phyloP scores from a whole-genome alignment of 352 stramenopile genomes.

The Pythium insidiosum region DNA sequence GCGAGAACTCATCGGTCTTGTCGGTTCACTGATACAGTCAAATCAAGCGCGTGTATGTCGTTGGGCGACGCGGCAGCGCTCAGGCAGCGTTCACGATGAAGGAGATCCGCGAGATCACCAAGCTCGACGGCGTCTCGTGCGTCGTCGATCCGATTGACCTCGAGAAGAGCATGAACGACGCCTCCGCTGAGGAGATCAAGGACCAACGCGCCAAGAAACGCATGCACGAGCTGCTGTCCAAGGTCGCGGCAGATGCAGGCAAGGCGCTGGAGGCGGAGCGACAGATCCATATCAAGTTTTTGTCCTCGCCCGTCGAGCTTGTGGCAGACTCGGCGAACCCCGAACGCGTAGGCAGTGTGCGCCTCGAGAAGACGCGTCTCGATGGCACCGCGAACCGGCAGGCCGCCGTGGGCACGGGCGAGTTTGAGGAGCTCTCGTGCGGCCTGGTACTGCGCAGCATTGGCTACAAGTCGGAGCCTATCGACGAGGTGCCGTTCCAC shows the following conservation, averaged over 20 bases:
- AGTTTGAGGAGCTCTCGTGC: slow-evolving; percentile 80
- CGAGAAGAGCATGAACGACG: slow-evolving; percentile 70
- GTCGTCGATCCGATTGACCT: slow-evolving; percentile 87
- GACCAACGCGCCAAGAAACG: slow-evolving; percentile 76
- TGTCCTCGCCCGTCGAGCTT: slow-evolving; percentile 83
- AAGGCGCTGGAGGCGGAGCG: slow-evolving; percentile 20
- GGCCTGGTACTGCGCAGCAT: slow-evolving; percentile 78
- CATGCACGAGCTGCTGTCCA: slow-evolving; percentile 76
- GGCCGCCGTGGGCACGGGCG: slow-evolving; percentile 73
- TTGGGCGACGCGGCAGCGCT: slow-evolving; percentile 91
- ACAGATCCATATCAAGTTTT: slow-evolving; percentile 85
- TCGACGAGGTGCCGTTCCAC: slow-evolving; percentile 83
- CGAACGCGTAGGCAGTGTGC: slow-evolving; percentile 47
- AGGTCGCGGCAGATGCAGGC: slow-evolving; percentile 34
- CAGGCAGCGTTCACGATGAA: slow-evolving; percentile 99
- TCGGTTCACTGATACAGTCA: no score
- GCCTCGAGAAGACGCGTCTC: slow-evolving; percentile 86
- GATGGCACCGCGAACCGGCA: slow-evolving; percentile 81
- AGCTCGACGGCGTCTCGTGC: slow-evolving; percentile 70
- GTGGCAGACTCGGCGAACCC: slow-evolving; percentile 36
- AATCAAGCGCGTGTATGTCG: slow-evolving; percentile 84
- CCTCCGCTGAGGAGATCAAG: slow-evolving; percentile 85
- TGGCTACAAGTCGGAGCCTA: slow-evolving; percentile 88
- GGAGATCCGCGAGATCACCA: slow-evolving; percentile 88
- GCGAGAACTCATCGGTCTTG: no score